phyloP scores from a whole-genome alignment of 2,329 filamentous ascomycete genomes.

The Fusarium nematophilum region DNA sequence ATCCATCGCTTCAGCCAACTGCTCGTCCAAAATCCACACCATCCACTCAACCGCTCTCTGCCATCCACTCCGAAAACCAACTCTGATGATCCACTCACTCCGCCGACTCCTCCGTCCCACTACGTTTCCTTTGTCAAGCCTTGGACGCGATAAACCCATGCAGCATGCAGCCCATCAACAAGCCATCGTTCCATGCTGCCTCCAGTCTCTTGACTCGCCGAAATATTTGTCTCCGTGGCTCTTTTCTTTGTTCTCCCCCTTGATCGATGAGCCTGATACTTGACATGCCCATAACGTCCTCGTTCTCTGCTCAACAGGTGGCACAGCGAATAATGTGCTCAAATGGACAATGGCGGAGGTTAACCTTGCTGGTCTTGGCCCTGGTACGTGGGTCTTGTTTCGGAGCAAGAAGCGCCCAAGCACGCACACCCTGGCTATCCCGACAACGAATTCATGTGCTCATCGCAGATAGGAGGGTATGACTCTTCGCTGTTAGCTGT shows the following conservation, averaged over 20 bases:
- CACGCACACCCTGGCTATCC: slow-evolving; percentile 20
- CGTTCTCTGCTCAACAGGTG: not conserved
- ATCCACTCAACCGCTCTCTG: slow-evolving; percentile 9
- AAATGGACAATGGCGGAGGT: not conserved
- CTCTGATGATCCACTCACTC: slow-evolving; percentile 28
- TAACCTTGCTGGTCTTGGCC: not conserved
- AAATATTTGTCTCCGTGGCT: not conserved
- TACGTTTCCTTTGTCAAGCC: slow-evolving; percentile 19
- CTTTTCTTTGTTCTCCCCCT: not conserved
- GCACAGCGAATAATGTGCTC: not conserved
- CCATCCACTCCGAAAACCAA: slow-evolving; percentile 15
- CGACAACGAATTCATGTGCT: slow-evolving; percentile 13
- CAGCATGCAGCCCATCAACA: slow-evolving; percentile 16
- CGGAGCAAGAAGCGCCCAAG: slow-evolving; percentile 15
- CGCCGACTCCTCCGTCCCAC: slow-evolving; percentile 23
- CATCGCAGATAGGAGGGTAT: slow-evolving; percentile 6
- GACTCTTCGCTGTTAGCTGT: slow-evolving; percentile 1
- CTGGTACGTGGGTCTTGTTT: slow-evolving; percentile 15
- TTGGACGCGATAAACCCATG: slow-evolving; percentile 10
- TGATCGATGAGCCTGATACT: not conserved
- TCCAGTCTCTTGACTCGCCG: slow-evolving; percentile 9
- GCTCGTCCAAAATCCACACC: slow-evolving; percentile 18
- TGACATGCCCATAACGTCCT: not conserved
- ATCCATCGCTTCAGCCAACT: slow-evolving; percentile 6
- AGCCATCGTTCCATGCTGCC: slow-evolving; percentile 14